Evolutionary conservation across 257 asterid species (phyloP), one percentile per base, ranked within the genome.

Genomic region (Scutellaria barbata): DNA sequence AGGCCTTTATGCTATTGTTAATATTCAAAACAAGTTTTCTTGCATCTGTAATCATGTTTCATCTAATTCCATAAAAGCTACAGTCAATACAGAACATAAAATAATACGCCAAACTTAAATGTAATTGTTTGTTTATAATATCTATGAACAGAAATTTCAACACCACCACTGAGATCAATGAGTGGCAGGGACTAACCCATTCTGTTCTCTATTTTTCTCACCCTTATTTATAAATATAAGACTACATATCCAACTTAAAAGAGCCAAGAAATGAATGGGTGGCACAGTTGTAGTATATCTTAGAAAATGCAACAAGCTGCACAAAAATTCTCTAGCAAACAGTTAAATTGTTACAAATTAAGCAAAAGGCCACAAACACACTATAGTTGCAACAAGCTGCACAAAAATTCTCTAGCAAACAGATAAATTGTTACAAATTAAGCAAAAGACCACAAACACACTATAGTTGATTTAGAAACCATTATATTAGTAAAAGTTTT

Each of bases 11-110:
- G 35, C 5, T 30, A 40, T 9, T 50, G 58, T 50, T 37, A 43
- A 51, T 56, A 37, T 57, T 48, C 50, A 69, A 59, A 68, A 59
- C 33, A 14, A 22, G 56, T 11, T 53, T 63, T 68, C 20, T 33
- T 20, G 54, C 46, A 68, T 35, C 10, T 45, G 14, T 54, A 10
- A 63, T 3, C 56, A 9, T 30, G 47, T 33, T 41, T 6, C 63
- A 63, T 18, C 71, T 20, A 56, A 20, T 55, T 51, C 50, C 37
- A 35, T 40, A 55, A 3, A 51, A 60, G 9, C 53, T 54, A 68
- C 14, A 60, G 4, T 6, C 17, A 33, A 14, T 25, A 11, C 63
- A 25, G 40, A 25, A 14, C 43, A 51, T 50, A 20, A 39, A n/a
- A 68, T 25, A 68, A 57, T 6, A 48, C 8, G 9, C 45, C 45